Base-by-base conservation (phyloP, 257 asterid genomes). In the Fraxinus pennsylvanica region DNA sequence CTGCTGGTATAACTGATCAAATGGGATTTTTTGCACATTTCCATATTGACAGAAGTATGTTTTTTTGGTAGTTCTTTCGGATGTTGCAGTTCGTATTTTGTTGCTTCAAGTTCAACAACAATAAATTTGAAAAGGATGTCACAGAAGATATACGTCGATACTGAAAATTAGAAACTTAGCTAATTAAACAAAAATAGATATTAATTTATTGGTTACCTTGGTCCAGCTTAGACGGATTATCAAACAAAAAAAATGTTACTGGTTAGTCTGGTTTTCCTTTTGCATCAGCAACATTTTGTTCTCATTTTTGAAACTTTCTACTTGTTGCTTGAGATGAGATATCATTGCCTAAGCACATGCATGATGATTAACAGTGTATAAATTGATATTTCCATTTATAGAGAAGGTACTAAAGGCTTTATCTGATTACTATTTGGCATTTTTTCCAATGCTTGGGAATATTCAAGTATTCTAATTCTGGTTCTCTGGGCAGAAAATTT, bases 401-500 rank as follows among this genome's bases (percentile, higher is more conserved):
- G 50, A 41, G 14, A 9, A 3, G n/a, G 5, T 50, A 50, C n/a
- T 50, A 13, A 13, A 3, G 15, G 15, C 6, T 74, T 52, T 76
- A 89, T 94, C 92, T 81, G 65, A 10, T 89, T 80, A 14, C 81
- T 81, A 0, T 59, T 43, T n/a, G 78, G 80, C 77, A 59, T 79
- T 9, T 74, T 81, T 74, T 83, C 89, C 91, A 89, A 41, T 9
- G 84, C 81, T 59, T 57, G 35, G 32, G 80, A 70, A 45, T 84
- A 65, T 3, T 85, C 80, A 27, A 63, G n/a, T 76, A 66, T 85
- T 79, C 54, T 89, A 10, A 32, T 21, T 61, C 90, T 81, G 1
- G 85, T 82, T 76, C 91, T 87, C 71, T 79, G 86, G 17, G 89
- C 90, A 3, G 96, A 92, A 6, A 90, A 84, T 36, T 90, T 77